Evolutionary conservation across 768 basidiomycete species (phyloP), one percentile per base, ranked within the genome.

Genomic region (Pleurotus tuoliensis): DNA sequence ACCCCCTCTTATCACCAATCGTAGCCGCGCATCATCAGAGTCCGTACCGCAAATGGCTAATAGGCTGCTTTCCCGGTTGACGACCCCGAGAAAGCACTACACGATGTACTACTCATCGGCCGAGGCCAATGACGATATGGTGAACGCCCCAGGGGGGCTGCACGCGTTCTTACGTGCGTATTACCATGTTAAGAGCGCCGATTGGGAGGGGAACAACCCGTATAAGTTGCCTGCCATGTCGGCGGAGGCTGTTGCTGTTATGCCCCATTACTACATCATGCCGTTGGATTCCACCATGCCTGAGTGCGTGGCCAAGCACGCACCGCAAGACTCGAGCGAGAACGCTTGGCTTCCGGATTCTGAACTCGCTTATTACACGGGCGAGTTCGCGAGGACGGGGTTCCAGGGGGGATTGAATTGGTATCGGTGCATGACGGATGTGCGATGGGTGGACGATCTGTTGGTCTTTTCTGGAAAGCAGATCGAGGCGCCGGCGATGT

Each of bases 181-280:
- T 62, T 81, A 73, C 62, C 80, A 86, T 65, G 71, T 76, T 59
- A 87, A 86, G 68, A 84, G 80, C 61, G 84, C 75, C 2, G 78
- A 82, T 58, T 81, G 80, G 79, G 57, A 61, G 3, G 64, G 64
- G 4, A 82, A 82, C 63, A 59, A 67, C 4, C 71, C 77, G 0
- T 71, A 69, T 39, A 73, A 72, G 2, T 68, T 84, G 18, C 63
- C 69, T 1, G 63, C 64, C 4, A 57, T 67, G 9, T 70, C 71
- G 15, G 67, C 71, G 0, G 50, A 58, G 16, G 67, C 73, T 46
- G 66, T 82, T 37, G 71, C 76, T 2, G 63, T 62, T 3, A 60
- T 87, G 24, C 84, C 86, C 5, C 71, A 73, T 13, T 86, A 86
- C 72, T 86, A 87, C 63, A 70, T 85, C 64, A 86, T 87, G 83